Evolutionary conservation across 108 stramenopile species (phyloP).

Genomic region (Nitzschia sp.): DNA sequence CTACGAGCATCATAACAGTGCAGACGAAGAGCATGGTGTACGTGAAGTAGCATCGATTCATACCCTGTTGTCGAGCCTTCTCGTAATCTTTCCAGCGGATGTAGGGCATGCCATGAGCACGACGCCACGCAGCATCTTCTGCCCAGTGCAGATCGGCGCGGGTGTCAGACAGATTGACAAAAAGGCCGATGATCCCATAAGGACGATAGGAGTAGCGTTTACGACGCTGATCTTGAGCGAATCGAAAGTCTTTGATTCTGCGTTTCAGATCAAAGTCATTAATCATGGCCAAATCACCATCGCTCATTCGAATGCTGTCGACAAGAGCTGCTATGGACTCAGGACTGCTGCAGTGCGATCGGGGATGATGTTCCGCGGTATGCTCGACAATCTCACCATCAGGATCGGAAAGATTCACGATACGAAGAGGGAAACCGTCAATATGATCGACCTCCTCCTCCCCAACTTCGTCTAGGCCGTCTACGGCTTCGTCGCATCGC

Average conservation of each 20-base stretch:
- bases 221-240: slow-evolving; percentile 68
- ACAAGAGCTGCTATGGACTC: slow-evolving; percentile 1
- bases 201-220: slow-evolving; percentile 52
- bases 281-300: slow-evolving; percentile 6
- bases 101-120: slow-evolving; percentile 66
- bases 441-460: not conserved
- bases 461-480: not conserved
- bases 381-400: not conserved
- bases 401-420: slow-evolving; percentile 9
- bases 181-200: slow-evolving; percentile 66
- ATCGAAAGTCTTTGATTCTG: slow-evolving; percentile 69
- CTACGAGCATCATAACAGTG: slow-evolving; percentile 46
- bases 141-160: slow-evolving; percentile 87
- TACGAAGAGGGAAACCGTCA: not conserved
- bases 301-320: slow-evolving; percentile 1
- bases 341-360: not conserved
- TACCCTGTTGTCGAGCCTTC: slow-evolving; percentile 38
- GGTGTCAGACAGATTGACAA: slow-evolving; percentile 55
- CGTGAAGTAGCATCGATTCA: slow-evolving; percentile 22
- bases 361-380: not conserved
- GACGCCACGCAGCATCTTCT: slow-evolving; percentile 83
- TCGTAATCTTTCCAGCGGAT: slow-evolving; percentile 79
- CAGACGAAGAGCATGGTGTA: slow-evolving; percentile 30
- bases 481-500: not conserved
- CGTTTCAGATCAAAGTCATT: slow-evolving; percentile 27